These are phyloP conservation scores for Strobilomyces dryophilus DNA, from an alignment of 768 basidiomycete genomes.

Conservation along the genomic window DNA sequence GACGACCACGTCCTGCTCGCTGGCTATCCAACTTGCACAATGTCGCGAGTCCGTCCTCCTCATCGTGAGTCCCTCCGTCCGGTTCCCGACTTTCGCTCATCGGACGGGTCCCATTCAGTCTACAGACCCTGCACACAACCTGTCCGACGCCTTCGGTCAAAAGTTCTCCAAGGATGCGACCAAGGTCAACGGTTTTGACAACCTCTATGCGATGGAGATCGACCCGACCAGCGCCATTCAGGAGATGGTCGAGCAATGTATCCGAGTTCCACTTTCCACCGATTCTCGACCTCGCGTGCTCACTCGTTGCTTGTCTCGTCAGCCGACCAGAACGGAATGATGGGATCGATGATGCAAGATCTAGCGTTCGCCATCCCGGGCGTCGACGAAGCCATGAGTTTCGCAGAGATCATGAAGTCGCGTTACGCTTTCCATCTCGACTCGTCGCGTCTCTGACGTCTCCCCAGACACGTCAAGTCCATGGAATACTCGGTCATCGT, in stretches of 20 bases:
- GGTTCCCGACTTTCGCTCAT: background rate
- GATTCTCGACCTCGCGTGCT: background rate
- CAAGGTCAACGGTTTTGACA: conserved; percentile 95
- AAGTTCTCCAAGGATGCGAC: conserved; percentile 99
- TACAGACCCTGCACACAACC: conserved; percentile 99
- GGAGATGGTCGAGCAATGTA: conserved; percentile 98
- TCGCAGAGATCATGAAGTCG: conserved; percentile 99
- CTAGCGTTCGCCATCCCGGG: conserved; percentile 98
- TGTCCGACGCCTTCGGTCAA: conserved; percentile 97
- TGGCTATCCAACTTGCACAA: conserved; percentile 93
- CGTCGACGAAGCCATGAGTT: conserved; percentile 99
- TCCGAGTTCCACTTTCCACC: background rate
- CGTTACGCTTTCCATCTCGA: background rate
- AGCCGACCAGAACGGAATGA: conserved; percentile 90
- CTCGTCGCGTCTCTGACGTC: background rate
- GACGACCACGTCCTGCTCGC: conserved; percentile 95
- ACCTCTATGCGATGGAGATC: conserved; percentile 98
- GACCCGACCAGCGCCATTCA: conserved; percentile 97
- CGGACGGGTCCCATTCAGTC: conserved; percentile 50
- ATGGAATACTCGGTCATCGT: conserved; percentile 99
- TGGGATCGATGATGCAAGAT: conserved; percentile 99
- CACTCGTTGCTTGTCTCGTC: conserved; percentile 1
- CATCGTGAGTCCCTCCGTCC: conserved; percentile 56
- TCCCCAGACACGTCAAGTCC: conserved; percentile 90
- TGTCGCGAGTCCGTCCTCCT: conserved; percentile 93